phyloP scores from a whole-genome alignment of 2,329 filamentous ascomycete genomes.

The Trichophyton schoenleinii region DNA sequence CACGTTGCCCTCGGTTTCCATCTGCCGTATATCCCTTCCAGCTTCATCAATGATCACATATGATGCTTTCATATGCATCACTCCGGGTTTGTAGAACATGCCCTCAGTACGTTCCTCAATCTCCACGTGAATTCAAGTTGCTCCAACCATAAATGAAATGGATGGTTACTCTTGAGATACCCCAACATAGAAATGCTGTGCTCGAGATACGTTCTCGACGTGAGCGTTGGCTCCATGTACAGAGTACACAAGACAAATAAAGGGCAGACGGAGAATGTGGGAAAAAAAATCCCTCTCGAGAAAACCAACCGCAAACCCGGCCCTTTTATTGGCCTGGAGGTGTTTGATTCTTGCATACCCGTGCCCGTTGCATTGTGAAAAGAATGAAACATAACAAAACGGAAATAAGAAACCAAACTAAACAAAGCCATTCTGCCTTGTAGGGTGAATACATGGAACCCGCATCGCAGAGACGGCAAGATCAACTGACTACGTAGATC shows the following conservation, averaged over 20 bases:
- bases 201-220: background rate
- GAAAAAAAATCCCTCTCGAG: background rate
- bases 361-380: background rate
- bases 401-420: background rate
- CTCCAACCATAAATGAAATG: background rate
- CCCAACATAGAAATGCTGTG: background rate
- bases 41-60: background rate
- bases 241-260: background rate
- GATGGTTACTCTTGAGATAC: background rate
- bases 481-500: background rate
- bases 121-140: conserved; percentile 1
- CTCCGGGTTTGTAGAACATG: background rate
- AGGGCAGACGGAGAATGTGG: background rate
- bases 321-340: background rate
- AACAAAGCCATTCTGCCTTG: background rate
- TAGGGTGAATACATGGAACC: background rate
- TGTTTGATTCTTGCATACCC: background rate
- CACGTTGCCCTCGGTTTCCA: background rate
- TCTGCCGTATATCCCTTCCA: background rate
- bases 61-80: background rate
- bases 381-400: background rate
- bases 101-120: background rate
- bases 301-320: background rate
- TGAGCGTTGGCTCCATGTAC: background rate
- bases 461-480: no score